Evolutionary conservation across 352 stramenopile species (phyloP).

Genomic region (Pythium dissotocum): DNA sequence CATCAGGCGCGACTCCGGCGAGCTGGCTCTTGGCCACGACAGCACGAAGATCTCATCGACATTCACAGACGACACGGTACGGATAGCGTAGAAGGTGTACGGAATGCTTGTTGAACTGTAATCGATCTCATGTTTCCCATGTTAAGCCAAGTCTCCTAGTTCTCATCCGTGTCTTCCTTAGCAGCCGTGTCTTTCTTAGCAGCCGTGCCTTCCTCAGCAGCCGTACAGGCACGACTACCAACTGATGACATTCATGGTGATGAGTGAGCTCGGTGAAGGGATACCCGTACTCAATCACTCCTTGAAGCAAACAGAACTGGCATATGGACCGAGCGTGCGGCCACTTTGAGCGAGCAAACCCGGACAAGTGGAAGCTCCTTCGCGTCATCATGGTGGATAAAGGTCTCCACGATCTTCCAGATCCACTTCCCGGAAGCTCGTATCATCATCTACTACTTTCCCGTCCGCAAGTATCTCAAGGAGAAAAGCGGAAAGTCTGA

Average conservation of each 20-base stretch:
- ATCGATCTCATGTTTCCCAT: too few species aligned
- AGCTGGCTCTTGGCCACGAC: too few species aligned
- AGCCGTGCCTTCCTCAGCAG: too few species aligned
- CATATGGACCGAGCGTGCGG: constrained; percentile 18
- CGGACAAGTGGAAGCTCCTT: constrained; percentile 4
- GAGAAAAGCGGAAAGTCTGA: background rate
- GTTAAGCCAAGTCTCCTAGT: too few species aligned
- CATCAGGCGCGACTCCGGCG: too few species aligned
- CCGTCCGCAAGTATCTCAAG: constrained; percentile 22
- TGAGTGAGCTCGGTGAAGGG: constrained; percentile 22
- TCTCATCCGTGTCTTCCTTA: too few species aligned
- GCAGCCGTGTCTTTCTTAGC: too few species aligned
- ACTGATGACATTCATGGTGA: constrained; percentile 24
- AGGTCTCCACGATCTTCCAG: constrained; percentile 28
- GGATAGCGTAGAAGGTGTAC: too few species aligned
- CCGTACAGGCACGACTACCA: constrained; percentile 32
- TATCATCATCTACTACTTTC: constrained; percentile 27
- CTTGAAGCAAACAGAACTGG: constrained; percentile 23
- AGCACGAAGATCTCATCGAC: too few species aligned
- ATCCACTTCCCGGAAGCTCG: constrained; percentile 6
- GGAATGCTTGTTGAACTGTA: background rate
- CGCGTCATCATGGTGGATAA: constrained; percentile 31
- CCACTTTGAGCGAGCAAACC: constrained; percentile 24
- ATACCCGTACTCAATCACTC: constrained; percentile 21
- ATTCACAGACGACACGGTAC: too few species aligned